Conservation (phyloP, 2,329 filamentous ascomycete genomes). For the Colletotrichum higginsianum region DNA sequence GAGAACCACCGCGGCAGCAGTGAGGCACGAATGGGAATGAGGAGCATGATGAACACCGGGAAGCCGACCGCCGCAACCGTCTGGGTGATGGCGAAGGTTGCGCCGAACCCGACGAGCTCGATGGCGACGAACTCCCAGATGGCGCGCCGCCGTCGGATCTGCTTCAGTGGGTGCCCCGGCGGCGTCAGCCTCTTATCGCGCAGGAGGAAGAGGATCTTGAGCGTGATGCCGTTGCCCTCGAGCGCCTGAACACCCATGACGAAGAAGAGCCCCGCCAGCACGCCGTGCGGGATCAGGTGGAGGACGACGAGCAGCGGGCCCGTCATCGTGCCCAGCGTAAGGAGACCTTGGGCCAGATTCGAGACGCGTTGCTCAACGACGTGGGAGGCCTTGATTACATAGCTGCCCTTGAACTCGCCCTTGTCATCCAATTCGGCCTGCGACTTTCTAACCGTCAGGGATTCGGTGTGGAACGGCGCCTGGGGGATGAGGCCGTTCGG, state of each 20-base stretch:
- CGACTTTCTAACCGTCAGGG: conserved; percentile 76
- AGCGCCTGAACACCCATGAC: conserved; percentile 88
- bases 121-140: conserved; percentile 80
- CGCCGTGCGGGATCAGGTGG: conserved; percentile 83
- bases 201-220: conserved; percentile 79
- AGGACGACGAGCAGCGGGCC: conserved; percentile 81
- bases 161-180: conserved; percentile 70
- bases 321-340: conserved; percentile 85
- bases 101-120: conserved; percentile 79
- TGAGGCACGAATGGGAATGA: conserved; percentile 77
- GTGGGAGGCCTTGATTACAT: conserved; percentile 67
- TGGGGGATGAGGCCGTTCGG: conserved; percentile 89
- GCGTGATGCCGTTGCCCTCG: conserved; percentile 82
- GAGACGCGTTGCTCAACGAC: conserved; percentile 86
- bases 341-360: conserved; percentile 82
- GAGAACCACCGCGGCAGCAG: conserved; percentile 75
- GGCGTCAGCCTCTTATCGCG: conserved; percentile 76
- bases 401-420: conserved; percentile 69
- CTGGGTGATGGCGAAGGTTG: conserved; percentile 87
- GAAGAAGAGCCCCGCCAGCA: conserved; percentile 86
- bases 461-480: conserved; percentile 85
- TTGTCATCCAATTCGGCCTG: conserved; percentile 68
- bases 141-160: conserved; percentile 73
- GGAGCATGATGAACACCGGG: conserved; percentile 78
- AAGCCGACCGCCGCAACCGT: conserved; percentile 88